phyloP scores from a whole-genome alignment of 2,329 filamentous ascomycete genomes.

The Raffaelea deltoideospora region DNA sequence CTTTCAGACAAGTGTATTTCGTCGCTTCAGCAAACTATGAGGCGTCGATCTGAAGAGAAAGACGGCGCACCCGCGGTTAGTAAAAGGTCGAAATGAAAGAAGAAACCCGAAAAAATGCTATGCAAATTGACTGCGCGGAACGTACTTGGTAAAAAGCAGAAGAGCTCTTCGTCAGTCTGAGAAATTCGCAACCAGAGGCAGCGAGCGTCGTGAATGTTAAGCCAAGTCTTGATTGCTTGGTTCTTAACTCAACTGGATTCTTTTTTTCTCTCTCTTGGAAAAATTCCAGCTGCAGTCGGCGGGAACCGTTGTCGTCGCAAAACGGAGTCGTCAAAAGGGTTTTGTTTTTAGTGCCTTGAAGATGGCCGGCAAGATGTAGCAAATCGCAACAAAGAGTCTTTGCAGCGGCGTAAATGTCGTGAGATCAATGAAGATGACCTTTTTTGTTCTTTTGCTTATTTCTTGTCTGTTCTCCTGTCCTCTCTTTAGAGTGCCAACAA shows the following conservation, averaged over 20 bases:
- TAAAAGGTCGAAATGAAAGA: not conserved
- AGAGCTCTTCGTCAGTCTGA: not conserved
- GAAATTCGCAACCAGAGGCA: conserved; percentile 7
- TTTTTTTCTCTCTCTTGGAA: not conserved
- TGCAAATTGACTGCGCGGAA: not conserved
- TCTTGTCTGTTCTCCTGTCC: too few relatives aligned
- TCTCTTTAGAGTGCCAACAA: too few relatives aligned
- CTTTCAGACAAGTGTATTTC: too few relatives aligned
- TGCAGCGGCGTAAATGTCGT: too few relatives aligned
- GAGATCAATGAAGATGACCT: too few relatives aligned
- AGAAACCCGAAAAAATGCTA: not conserved
- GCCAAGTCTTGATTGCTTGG: not conserved
- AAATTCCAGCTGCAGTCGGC: not conserved
- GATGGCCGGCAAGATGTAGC: too few relatives aligned
- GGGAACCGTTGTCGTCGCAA: not conserved
- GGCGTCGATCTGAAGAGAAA: not conserved
- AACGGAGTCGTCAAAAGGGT: not conserved
- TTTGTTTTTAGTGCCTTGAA: not conserved
- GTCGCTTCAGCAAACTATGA: not conserved
- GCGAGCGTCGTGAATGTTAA: conserved; percentile 7
- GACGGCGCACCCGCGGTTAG: not conserved
- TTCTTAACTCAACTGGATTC: not conserved
- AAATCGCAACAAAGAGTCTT: too few relatives aligned
- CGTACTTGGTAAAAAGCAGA: not conserved
- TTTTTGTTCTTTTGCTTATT: too few relatives aligned